A percentile compares a stretch with the other conserved stretches of the same genome.
Conservation (phyloP, 768 basidiomycete genomes). For the Cyathus striatus region DNA sequence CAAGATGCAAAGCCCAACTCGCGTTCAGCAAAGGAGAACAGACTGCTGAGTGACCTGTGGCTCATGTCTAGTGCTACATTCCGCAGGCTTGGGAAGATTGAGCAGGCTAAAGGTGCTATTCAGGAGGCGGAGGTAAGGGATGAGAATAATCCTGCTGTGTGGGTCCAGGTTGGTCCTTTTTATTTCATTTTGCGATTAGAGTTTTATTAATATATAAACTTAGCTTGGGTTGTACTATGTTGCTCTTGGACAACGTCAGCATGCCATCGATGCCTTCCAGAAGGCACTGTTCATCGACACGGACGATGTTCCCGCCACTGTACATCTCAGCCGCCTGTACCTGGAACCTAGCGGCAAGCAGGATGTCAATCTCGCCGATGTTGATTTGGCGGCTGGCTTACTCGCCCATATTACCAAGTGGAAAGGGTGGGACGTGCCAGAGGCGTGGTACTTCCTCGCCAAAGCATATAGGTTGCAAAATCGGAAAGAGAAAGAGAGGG, state of each 20-base stretch:
- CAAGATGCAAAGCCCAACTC: conserved; percentile 32
- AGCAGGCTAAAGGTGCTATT: conserved; percentile 86
- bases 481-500: conserved; percentile 63
- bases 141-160: conserved; percentile 82
- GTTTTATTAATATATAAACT: conserved; percentile 1
- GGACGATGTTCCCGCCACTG: conserved; percentile 69
- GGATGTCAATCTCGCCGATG: conserved; percentile 30
- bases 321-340: conserved; percentile 77
- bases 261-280: conserved; percentile 72
- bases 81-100: conserved; percentile 81
- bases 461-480: conserved; percentile 76
- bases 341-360: conserved; percentile 28
- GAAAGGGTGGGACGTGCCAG: conserved; percentile 84
- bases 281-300: conserved; percentile 89
- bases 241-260: conserved; percentile 48
- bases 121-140: conserved; percentile 92
- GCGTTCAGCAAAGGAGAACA: conserved; percentile 51
- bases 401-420: conserved; percentile 74
- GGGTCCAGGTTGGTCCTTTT: conserved; percentile 75
- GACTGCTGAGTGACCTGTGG: conserved; percentile 59
- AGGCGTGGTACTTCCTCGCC: conserved; percentile 92
- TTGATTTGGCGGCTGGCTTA: conserved; percentile 81
- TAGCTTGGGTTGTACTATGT: conserved; percentile 77
- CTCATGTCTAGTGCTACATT: conserved; percentile 93
- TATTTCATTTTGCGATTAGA: not conserved